These are phyloP conservation scores for Capniomyces stellatus DNA, from an alignment of 371 early-diverging fungal species.

Conservation along the genomic window DNA sequence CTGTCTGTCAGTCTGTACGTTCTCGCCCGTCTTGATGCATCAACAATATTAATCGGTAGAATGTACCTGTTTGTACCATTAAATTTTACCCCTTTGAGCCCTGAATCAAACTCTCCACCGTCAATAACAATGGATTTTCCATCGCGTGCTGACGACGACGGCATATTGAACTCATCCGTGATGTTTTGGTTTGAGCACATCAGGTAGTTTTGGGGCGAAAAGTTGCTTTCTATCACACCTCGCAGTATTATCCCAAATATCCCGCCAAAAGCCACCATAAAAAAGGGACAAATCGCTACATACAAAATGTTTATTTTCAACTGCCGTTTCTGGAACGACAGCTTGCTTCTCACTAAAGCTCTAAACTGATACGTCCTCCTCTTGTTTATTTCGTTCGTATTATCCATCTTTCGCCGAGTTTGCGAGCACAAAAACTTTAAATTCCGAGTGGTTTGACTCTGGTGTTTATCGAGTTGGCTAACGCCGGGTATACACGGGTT, in stretches of 20 bases:
- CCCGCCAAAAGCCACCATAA: conserved; percentile 35
- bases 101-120: not conserved
- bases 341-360: conserved; percentile 33
- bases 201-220: conserved; percentile 4
- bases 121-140: not conserved
- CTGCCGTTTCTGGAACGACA: conserved; percentile 48
- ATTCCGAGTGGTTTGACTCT: too few relatives aligned
- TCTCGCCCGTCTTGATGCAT: not conserved
- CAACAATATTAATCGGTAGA: not conserved
- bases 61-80: conserved; percentile 1
- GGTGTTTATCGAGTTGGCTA: too few relatives aligned
- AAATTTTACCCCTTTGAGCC: not conserved
- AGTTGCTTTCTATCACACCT: conserved; percentile 15
- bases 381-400: too few relatives aligned
- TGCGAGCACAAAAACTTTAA: too few relatives aligned
- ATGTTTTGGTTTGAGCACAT: not conserved
- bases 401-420: too few relatives aligned
- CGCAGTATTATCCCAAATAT: conserved; percentile 26
- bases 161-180: conserved; percentile 2
- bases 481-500: too few relatives aligned
- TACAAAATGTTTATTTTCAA: conserved; percentile 51
- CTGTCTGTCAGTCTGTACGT: not conserved
- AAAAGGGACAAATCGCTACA: conserved; percentile 34
- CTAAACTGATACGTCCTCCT: conserved; percentile 18
- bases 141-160: not conserved